These are phyloP conservation scores for Psidium friedrichsthalianum DNA, from an alignment of 345 rosid genomes.

Conservation along the genomic window DNA sequence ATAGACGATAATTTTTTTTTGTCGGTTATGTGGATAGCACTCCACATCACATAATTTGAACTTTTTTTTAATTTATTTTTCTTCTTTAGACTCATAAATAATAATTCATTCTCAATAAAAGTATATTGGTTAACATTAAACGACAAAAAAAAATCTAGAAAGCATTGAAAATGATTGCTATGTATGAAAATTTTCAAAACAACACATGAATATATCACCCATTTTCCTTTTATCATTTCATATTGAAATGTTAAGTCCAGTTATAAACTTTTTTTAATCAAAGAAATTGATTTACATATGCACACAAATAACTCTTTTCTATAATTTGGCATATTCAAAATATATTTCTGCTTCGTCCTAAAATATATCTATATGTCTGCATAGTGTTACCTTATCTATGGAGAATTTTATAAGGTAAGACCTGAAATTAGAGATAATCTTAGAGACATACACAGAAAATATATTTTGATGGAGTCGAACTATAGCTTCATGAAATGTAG, in stretches of 20 bases:
- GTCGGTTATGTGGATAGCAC: neutral
- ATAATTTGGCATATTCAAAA: neutral
- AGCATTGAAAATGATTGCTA: neutral
- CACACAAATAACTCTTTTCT: neutral
- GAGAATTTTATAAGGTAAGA: neutral
- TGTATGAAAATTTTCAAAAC: neutral
- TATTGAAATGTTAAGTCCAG: neutral
- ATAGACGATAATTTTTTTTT: neutral
- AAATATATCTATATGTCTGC: neutral
- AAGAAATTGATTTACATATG: neutral
- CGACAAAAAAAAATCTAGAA: neutral
- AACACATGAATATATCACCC: neutral
- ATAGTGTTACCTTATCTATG: neutral
- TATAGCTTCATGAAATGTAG: neutral
- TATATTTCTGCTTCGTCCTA: neutral
- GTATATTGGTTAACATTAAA: neutral
- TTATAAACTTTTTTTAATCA: neutral
- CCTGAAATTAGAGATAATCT: neutral
- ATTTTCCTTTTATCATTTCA: neutral
- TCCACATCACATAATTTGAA: neutral
- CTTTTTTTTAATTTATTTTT: neutral
- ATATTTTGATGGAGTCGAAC: neutral
- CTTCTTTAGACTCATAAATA: neutral
- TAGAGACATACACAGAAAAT: neutral
- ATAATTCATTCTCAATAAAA: neutral